Base-by-base conservation (phyloP, 345 rosid species). In the Euphorbia lathyris region DNA sequence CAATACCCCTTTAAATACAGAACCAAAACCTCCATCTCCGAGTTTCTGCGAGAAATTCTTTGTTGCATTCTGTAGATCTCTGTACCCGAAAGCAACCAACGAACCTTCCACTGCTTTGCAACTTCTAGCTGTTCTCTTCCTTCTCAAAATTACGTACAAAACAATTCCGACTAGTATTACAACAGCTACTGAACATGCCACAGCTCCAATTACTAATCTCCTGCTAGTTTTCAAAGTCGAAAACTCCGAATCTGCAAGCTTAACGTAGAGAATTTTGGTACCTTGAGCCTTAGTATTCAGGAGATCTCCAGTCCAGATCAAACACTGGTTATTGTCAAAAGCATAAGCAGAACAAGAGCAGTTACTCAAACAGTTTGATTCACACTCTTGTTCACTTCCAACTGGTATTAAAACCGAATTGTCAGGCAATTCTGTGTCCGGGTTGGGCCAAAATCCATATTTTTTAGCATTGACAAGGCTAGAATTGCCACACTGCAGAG, bases 1-100 rank as follows among this genome's bases (percentile, higher is more conserved):
- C 77, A 93, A 73, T 12, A 62, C 63, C 4, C 98, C 95, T 77
- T 86, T 93, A 69, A 93, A 90, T 50, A 90, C 98, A 51, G 95
- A 90, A 63, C 98, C 95, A 17, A 93, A 93, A 42, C 97, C 92
- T 76, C 95, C 97, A 71, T 88, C 97, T 12, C 95, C 97, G 71
- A 88, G 51, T 72, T 83, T 90, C 48, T 88, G 85, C 0, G 92
- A 87, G 84, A 93, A 93, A 71, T 87, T 93, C 78, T 83, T 93
- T 0, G 97, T 88, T 3, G 93, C 91, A 27, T 11, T 76, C 45
- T 86, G 91, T 66, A 93, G 60, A 67, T 93, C 88, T 78, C 83
- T 76, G 71, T 89, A 89, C 22, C 74, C 81, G 75, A 83, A 93
- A 17, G 96, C 90, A 73, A 83, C 40, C 69, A 93, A 76, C 13